Base-by-base conservation (phyloP, 2,329 filamentous ascomycete genomes). In the Colletotrichum orchidophilum region DNA sequence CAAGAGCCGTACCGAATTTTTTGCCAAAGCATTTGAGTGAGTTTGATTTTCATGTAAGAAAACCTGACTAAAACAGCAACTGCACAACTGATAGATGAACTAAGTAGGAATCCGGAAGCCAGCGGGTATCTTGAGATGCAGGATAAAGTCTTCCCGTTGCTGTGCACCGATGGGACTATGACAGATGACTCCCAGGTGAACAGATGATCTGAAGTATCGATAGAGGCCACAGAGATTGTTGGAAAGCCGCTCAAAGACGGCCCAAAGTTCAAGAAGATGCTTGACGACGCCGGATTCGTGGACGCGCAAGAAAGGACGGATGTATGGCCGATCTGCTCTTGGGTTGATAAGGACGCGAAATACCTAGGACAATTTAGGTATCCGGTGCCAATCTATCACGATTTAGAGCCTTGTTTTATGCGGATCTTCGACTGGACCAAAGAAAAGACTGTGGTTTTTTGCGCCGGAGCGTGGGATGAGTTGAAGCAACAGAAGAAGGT, bases 1-100 rank as follows among this genome's bases (percentile, higher is more conserved):
- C 27, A 50, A 21, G 21, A 21, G 7, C 3, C 49, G 49, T 26
- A 9, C 8, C 5, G 49, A 50, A 2, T 50, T 1, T 78, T 5
- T 39, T 0, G 13, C 15, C 13, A 18, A 39, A 39, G 35, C 35
- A 3, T 39, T 39, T 1, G 35, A 39, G 35, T 39, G 77, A 7
- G 82, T 84, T 0, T 83, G 11, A 80, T 0, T 76, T 74, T 58
- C 82, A 85, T 57, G 65, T n/a, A n/a, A n/a, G n/a, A n/a, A n/a
- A n/a, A n/a, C n/a, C n/a, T n/a, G n/a, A n/a, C n/a, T n/a, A n/a
- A n/a, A n/a, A n/a, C n/a, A n/a, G n/a, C n/a, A n/a, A n/a, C n/a
- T n/a, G n/a, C 79, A 74, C 21, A 81, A 81, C 0, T 21, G 69
- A 82, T 9, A 3, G 76, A 80, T 50, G 81, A 82, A 46, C 2